These are phyloP conservation scores for Cucurbita maxima DNA, from an alignment of 306 rosid genomes.

Conservation along the genomic window DNA sequence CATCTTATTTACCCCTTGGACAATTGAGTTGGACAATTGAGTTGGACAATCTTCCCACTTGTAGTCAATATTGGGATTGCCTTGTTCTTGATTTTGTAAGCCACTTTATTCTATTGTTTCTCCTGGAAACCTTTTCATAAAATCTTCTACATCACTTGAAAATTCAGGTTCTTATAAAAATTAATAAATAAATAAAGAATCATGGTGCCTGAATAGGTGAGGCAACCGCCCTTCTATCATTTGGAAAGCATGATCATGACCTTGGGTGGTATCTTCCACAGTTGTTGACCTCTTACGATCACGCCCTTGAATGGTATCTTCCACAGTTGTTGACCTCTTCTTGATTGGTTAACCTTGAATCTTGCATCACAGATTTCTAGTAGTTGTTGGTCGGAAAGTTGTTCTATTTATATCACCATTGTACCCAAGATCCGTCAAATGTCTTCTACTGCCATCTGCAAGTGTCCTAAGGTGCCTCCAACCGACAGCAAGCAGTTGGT, in stretches of 20 bases:
- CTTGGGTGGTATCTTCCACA: too few species aligned
- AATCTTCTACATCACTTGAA: too few species aligned
- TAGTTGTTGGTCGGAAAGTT: neutral
- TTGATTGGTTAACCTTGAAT: neutral
- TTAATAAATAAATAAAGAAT: too few species aligned
- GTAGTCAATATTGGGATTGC: neutral
- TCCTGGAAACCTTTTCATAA: neutral
- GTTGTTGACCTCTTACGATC: too few species aligned
- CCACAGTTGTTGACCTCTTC: neutral
- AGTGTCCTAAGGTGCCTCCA: neutral
- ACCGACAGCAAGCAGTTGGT: neutral
- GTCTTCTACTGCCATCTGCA: too few species aligned
- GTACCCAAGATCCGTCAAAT: neutral
- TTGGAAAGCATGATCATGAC: neutral
- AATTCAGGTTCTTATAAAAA: too few species aligned
- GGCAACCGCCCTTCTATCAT: neutral
- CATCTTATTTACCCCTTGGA: too few species aligned
- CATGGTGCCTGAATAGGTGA: neutral
- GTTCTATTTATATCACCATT: neutral
- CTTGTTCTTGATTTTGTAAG: neutral
- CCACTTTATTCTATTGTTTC: neutral
- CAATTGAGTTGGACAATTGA: too few species aligned
- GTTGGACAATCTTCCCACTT: too few species aligned
- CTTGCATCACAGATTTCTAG: neutral
- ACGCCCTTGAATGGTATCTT: neutral